phyloP scores from a whole-genome alignment of 2,329 filamentous ascomycete species.

The Ceratocystis ficicola region DNA sequence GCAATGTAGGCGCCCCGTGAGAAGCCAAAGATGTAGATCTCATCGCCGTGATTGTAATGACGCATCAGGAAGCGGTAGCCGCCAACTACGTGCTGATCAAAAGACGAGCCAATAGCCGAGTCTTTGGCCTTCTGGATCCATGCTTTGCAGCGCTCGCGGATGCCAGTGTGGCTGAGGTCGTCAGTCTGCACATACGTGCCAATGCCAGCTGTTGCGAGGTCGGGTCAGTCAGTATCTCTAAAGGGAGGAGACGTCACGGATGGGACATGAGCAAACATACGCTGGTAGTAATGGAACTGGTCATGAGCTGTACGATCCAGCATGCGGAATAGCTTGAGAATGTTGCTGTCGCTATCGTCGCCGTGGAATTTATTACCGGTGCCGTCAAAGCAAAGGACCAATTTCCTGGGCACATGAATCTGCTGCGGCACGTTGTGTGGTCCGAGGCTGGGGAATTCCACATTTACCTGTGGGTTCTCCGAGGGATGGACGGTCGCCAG shows the following conservation, averaged over 20 bases:
- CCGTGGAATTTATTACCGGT: conserved; percentile 53
- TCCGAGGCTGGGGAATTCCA: conserved; percentile 3
- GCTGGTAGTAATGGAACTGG: conserved; percentile 54
- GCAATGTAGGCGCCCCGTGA: conserved; percentile 62
- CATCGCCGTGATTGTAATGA: conserved; percentile 51
- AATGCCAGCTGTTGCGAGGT: conserved; percentile 44
- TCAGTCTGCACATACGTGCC: conserved; percentile 58
- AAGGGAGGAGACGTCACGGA: neutral
- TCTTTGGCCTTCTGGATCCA: conserved; percentile 66
- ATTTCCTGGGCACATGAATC: conserved; percentile 32
- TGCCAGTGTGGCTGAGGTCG: conserved; percentile 45
- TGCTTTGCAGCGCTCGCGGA: conserved; percentile 45
- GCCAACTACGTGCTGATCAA: conserved; percentile 71
- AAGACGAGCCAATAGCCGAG: conserved; percentile 66
- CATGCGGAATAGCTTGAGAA: conserved; percentile 60
- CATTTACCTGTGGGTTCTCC: conserved; percentile 5
- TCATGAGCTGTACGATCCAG: conserved; percentile 50
- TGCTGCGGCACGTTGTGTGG: conserved; percentile 3
- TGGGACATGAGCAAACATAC: conserved; percentile 30
- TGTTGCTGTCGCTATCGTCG: conserved; percentile 51
- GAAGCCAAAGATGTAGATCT: conserved; percentile 64
- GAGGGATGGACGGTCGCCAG: neutral
- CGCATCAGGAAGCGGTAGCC: conserved; percentile 72
- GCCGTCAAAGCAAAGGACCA: conserved; percentile 51
- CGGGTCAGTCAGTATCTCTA: conserved; percentile 15